Conservation (phyloP, 768 basidiomycete genomes). For the Leccinum variicolor region DNA sequence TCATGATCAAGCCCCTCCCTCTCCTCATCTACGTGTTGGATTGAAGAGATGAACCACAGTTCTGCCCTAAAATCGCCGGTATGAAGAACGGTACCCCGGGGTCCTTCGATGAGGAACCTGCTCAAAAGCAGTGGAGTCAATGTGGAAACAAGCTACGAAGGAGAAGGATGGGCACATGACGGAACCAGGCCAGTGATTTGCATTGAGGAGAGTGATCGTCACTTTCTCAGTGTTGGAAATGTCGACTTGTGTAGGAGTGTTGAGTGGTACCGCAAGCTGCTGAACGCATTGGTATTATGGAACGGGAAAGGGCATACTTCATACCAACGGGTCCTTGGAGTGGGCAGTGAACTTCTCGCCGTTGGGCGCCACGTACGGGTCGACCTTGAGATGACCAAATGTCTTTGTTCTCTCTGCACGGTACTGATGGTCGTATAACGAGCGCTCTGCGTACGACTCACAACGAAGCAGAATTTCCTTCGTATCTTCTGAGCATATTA, state of each 20-base stretch:
- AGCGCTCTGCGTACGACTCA: conserved; percentile 66
- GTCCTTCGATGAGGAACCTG: conserved; percentile 84
- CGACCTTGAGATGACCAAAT: conserved; percentile 64
- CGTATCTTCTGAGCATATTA: conserved; percentile 80
- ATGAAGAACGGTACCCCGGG: conserved; percentile 71
- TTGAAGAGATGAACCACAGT: conserved; percentile 66
- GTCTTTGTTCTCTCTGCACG: conserved; percentile 40
- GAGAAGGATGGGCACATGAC: conserved; percentile 62
- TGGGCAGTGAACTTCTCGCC: conserved; percentile 48
- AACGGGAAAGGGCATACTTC: neutral
- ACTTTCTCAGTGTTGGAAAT: conserved; percentile 57
- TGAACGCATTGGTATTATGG: neutral
- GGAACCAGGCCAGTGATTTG: conserved; percentile 94
- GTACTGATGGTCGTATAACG: conserved; percentile 45
- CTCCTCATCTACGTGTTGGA: too few species aligned
- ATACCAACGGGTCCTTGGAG: conserved; percentile 54
- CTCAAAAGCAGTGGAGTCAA: neutral
- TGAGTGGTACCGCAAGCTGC: conserved; percentile 57
- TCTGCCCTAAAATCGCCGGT: conserved; percentile 95
- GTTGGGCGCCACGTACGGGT: conserved; percentile 43
- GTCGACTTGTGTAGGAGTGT: conserved; percentile 61
- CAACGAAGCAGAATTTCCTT: conserved; percentile 82
- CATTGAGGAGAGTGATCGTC: conserved; percentile 77
- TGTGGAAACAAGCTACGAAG: neutral
- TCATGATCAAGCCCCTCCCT: too few species aligned